phyloP scores from a whole-genome alignment of 1,284 basidiomycete species.

The Ganoderma lingzhi region DNA sequence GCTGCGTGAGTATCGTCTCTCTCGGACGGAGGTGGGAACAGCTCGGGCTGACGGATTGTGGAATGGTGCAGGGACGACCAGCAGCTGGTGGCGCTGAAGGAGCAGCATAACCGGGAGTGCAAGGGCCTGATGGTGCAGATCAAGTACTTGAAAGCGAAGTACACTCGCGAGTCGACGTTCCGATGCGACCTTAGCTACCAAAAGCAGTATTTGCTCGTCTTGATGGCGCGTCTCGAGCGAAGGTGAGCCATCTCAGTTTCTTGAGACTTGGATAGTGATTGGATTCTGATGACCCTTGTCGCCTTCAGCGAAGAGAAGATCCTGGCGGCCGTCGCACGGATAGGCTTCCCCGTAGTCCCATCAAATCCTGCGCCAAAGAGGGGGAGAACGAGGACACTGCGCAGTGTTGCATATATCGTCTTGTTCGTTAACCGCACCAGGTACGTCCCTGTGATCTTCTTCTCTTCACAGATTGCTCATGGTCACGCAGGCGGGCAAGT shows the following conservation, averaged over 20 bases:
- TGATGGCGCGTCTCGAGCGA: slow-evolving; percentile 73
- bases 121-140: slow-evolving; percentile 91
- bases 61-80: slow-evolving; percentile 52
- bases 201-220: slow-evolving; percentile 81
- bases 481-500: slow-evolving; percentile 57
- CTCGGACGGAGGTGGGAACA: background rate
- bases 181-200: slow-evolving; percentile 86
- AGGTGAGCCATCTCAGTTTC: slow-evolving; percentile 58
- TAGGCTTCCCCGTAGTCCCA: slow-evolving; percentile 65
- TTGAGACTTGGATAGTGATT: background rate
- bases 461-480: background rate
- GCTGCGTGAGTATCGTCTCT: slow-evolving; percentile 44
- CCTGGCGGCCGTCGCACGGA: slow-evolving; percentile 78
- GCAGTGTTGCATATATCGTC: slow-evolving; percentile 64
- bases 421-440: slow-evolving; percentile 73
- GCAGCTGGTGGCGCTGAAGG: slow-evolving; percentile 62
- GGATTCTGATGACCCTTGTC: slow-evolving; percentile 16
- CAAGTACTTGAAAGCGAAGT: slow-evolving; percentile 91
- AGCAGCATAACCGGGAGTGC: slow-evolving; percentile 84
- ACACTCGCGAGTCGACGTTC: slow-evolving; percentile 85
- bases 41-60: slow-evolving; percentile 1
- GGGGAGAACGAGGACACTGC: slow-evolving; percentile 52
- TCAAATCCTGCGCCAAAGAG: slow-evolving; percentile 15
- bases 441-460: slow-evolving; percentile 52
- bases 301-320: slow-evolving; percentile 78